Evolutionary conservation across 371 early-diverging fungal species (phyloP).

Genomic region (Basidiobolus heterosporus): DNA sequence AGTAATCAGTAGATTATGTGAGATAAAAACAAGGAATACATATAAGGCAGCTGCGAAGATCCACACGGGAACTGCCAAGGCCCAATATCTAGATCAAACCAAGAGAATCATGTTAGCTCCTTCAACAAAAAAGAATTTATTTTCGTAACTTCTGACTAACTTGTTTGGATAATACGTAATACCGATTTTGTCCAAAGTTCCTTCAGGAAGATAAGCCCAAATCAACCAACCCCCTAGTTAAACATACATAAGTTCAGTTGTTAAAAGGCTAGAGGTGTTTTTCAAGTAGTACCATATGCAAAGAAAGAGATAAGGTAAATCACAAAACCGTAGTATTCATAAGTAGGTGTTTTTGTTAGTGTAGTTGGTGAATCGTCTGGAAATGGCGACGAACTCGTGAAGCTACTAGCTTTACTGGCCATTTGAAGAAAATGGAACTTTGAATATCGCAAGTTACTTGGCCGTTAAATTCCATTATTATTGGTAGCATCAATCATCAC

Average conservation of each 20-base stretch:
- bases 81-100: slow-evolving; percentile 59
- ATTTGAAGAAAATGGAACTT: too few relatives aligned
- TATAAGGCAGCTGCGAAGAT: slow-evolving; percentile 47
- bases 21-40: slow-evolving; percentile 45
- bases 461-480: too few relatives aligned
- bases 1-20: slow-evolving; percentile 49
- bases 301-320: slow-evolving; percentile 66
- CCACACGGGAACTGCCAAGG: slow-evolving; percentile 57
- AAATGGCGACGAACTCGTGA: slow-evolving; percentile 1
- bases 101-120: neutral
- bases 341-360: slow-evolving; percentile 47
- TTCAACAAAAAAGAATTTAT: neutral
- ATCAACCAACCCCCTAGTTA: slow-evolving; percentile 36
- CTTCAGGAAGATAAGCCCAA: slow-evolving; percentile 73
- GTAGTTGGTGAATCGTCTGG: slow-evolving; percentile 16
- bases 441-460: too few relatives aligned
- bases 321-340: slow-evolving; percentile 74
- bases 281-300: slow-evolving; percentile 26
- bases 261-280: neutral
- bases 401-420: too few relatives aligned
- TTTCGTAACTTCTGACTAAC: slow-evolving; percentile 12
- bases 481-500: too few relatives aligned
- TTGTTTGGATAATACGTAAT: slow-evolving; percentile 63
- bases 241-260: neutral
- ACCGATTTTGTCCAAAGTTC: slow-evolving; percentile 43